Evolutionary conservation across 1,284 basidiomycete genomes (phyloP).

Genomic region (Pseudozyma sp.): DNA sequence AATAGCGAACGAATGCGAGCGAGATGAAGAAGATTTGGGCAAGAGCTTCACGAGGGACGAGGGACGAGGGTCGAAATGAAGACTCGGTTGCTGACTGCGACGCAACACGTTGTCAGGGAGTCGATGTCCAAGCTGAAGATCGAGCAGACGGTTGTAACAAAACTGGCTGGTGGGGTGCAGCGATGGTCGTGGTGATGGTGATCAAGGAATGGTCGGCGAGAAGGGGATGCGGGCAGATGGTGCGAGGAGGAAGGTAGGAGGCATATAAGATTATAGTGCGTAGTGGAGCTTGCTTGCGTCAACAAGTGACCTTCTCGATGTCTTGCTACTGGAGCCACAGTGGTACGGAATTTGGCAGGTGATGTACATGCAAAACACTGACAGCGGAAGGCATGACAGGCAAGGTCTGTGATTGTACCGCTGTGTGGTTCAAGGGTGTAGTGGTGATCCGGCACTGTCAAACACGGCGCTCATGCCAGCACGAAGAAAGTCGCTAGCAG

Average conservation of each 20-base stretch:
- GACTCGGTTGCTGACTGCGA: slow-evolving; percentile 1
- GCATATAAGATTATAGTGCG: too few species aligned
- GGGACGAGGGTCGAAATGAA: slow-evolving; percentile 25
- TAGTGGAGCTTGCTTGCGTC: too few species aligned
- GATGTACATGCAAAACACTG: too few species aligned
- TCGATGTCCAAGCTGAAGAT: not conserved
- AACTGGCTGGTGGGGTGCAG: not conserved
- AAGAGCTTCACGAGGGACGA: slow-evolving; percentile 6
- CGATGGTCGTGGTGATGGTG: not conserved
- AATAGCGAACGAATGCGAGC: too few species aligned
- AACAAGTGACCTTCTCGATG: too few species aligned
- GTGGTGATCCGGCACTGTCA: slow-evolving; percentile 9
- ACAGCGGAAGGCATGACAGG: too few species aligned
- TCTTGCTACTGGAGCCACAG: too few species aligned
- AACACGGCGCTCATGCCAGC: slow-evolving; percentile 8
- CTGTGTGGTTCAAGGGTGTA: not conserved
- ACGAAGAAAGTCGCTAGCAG: not conserved
- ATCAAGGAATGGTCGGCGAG: too few species aligned
- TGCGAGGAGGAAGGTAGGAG: too few species aligned
- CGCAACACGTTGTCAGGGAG: not conserved
- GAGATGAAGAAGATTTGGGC: not conserved
- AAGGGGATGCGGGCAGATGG: too few species aligned
- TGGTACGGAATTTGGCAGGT: too few species aligned
- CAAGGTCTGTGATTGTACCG: not conserved
- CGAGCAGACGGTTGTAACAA: not conserved